Conservation (phyloP, 331 rosid species). For the Quercus lobata region DNA sequence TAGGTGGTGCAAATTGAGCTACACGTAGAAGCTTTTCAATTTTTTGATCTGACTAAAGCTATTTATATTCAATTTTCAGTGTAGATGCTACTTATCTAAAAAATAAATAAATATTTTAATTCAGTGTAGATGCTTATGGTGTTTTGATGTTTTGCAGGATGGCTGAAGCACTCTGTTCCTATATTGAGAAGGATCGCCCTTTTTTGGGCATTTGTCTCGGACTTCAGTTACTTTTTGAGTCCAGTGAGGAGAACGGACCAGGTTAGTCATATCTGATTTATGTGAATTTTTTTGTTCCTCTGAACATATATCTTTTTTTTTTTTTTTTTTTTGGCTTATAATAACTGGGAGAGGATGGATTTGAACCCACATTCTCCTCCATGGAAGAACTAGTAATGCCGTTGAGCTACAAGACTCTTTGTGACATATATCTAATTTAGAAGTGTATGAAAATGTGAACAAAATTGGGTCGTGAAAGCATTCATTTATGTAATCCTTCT, state of each 20-base stretch:
- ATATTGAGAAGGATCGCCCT: slow-evolving; percentile 80
- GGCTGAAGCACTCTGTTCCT: slow-evolving; percentile 84
- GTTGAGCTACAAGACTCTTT: no score
- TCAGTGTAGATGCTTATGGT: neutral
- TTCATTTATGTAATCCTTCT: neutral
- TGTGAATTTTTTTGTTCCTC: neutral
- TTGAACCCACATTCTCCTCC: no score
- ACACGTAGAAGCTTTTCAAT: neutral
- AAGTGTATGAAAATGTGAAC: neutral
- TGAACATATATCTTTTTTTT: neutral
- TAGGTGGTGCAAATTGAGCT: neutral
- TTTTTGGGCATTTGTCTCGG: slow-evolving; percentile 98
- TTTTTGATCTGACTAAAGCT: neutral
- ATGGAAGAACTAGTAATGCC: no score
- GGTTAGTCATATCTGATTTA: slow-evolving; percentile 38
- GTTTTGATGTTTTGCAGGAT: slow-evolving; percentile 49
- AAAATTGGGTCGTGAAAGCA: neutral
- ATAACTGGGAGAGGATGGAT: no score
- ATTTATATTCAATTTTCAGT: neutral
- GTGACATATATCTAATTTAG: neutral
- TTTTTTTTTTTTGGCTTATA: no score
- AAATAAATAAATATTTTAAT: no score
- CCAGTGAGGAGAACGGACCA: slow-evolving; percentile 90
- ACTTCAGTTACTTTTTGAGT: slow-evolving; percentile 92
- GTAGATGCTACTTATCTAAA: neutral